Percentiles rank a stretch among this genome's conserved stretches.
Evolutionary conservation across 352 stramenopile genomes (phyloP).

Genomic region (Pilasporangium apinafurcum): DNA sequence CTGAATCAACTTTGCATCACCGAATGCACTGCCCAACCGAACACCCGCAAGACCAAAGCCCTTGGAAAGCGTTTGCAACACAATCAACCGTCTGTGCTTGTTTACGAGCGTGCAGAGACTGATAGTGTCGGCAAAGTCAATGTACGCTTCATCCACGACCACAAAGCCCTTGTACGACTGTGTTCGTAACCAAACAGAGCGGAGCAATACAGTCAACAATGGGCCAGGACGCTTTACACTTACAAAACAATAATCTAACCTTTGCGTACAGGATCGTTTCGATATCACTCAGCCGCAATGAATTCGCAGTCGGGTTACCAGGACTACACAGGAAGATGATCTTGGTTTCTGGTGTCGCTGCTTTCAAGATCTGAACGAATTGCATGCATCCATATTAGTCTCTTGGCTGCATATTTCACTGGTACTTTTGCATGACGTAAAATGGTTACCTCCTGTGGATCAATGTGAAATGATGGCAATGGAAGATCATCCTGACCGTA

Average conservation of each 20-base stretch:
- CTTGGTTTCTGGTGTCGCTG: constrained; percentile 89
- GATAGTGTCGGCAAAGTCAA: constrained; percentile 90
- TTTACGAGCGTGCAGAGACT: constrained; percentile 87
- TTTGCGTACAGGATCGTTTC: constrained; percentile 81
- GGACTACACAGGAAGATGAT: constrained; percentile 97
- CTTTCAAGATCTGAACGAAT: constrained; percentile 89
- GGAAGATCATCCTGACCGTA: constrained; percentile 21
- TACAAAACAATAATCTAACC: constrained; percentile 19
- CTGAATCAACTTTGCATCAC: constrained; percentile 90
- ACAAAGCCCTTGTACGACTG: constrained; percentile 90
- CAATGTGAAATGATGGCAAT: constrained; percentile 77
- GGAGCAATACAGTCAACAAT: neutral
- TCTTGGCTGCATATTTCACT: neutral
- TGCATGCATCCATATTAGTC: neutral
- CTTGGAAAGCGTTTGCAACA: constrained; percentile 98
- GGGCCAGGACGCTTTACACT: neutral
- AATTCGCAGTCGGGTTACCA: constrained; percentile 96
- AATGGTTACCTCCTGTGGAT: constrained; percentile 68
- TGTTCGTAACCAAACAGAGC: neutral
- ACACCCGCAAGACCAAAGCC: constrained; percentile 97
- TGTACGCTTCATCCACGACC: constrained; percentile 98
- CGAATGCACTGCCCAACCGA: constrained; percentile 90
- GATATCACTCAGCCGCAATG: constrained; percentile 88
- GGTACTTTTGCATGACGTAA: neutral
- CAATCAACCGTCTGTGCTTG: constrained; percentile 92